A percentile compares a stretch with the other conserved stretches of the same genome.
These are phyloP conservation scores for Starmerella ratchasimensis DNA, from an alignment of 805 yeast genomes.

Conservation along the genomic window DNA sequence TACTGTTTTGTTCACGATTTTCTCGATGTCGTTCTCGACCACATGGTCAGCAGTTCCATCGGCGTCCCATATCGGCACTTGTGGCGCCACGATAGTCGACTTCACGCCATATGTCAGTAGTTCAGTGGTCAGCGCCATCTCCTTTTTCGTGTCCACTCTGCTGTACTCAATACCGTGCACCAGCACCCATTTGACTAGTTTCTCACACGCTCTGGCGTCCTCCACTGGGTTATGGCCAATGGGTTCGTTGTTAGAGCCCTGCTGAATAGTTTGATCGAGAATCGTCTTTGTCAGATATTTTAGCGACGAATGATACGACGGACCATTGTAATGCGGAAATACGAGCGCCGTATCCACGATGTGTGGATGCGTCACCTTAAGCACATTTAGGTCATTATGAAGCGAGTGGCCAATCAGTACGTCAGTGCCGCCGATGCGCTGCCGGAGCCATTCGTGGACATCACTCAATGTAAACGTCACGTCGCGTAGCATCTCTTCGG, in stretches of 20 bases:
- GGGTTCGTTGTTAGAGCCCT: conserved; percentile 30
- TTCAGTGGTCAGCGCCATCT: neutral
- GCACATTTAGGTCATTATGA: conserved; percentile 63
- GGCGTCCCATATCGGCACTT: conserved; percentile 25
- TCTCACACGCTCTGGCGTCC: conserved; percentile 71
- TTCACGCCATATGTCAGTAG: conserved; percentile 13
- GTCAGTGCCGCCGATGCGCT: conserved; percentile 41
- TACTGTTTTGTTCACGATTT: neutral
- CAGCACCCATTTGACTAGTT: conserved; percentile 56
- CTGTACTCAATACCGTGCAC: conserved; percentile 59
- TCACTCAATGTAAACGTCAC: conserved; percentile 56
- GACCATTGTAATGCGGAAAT: conserved; percentile 67
- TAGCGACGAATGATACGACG: conserved; percentile 66
- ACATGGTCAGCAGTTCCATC: conserved; percentile 19
- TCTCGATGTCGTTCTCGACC: conserved; percentile 20
- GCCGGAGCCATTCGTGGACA: conserved; percentile 45
- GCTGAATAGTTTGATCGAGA: conserved; percentile 50
- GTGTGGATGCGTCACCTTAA: conserved; percentile 56
- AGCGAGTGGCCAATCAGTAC: conserved; percentile 79
- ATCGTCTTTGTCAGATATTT: conserved; percentile 50
- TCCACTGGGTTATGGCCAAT: conserved; percentile 75
- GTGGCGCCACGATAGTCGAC: conserved; percentile 28
- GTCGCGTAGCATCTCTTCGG: conserved; percentile 46
- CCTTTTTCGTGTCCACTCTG: conserved; percentile 13
- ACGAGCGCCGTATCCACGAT: conserved; percentile 70